Evolutionary conservation across 768 basidiomycete species (phyloP).

Genomic region (Boletus bicolor): DNA sequence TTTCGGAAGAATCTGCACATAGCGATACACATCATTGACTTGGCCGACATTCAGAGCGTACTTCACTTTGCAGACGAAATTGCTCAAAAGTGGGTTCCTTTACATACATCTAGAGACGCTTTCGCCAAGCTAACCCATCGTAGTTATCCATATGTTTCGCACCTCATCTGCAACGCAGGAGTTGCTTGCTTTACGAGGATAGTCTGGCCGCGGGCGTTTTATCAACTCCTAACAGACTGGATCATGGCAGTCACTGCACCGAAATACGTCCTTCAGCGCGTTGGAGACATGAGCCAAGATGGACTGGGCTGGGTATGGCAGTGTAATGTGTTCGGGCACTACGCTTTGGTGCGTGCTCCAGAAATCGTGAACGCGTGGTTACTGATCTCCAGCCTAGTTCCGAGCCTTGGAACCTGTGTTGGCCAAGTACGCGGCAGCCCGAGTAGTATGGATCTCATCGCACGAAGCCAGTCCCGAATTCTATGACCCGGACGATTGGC

Average conservation of each 20-base stretch:
- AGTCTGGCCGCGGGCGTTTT: constrained; percentile 44
- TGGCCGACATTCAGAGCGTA: constrained; percentile 57
- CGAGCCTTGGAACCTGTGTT: constrained; percentile 58
- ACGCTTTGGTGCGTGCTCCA: constrained; percentile 55
- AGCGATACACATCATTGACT: constrained; percentile 60
- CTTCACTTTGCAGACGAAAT: constrained; percentile 60
- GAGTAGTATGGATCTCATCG: constrained; percentile 81
- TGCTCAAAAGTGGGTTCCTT: constrained; percentile 44
- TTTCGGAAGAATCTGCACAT: constrained; percentile 62
- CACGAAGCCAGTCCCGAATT: constrained; percentile 53
- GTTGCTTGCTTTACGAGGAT: constrained; percentile 55
- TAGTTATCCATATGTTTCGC: constrained; percentile 80
- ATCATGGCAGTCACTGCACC: constrained; percentile 52
- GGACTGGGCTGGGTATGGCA: constrained; percentile 83
- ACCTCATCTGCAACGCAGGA: constrained; percentile 80
- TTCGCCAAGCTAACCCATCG: neutral
- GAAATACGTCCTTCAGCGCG: constrained; percentile 52
- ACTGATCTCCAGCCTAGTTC: constrained; percentile 44
- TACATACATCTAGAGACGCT: neutral
- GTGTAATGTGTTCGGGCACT: constrained; percentile 81
- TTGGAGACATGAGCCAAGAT: constrained; percentile 60
- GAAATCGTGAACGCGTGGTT: neutral
- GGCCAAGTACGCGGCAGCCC: constrained; percentile 39
- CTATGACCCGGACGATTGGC: constrained; percentile 69
- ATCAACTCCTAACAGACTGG: constrained; percentile 46